These are phyloP conservation scores for Hypoxylon sp. DNA, from an alignment of 2,329 filamentous ascomycete species.

Conservation along the genomic window DNA sequence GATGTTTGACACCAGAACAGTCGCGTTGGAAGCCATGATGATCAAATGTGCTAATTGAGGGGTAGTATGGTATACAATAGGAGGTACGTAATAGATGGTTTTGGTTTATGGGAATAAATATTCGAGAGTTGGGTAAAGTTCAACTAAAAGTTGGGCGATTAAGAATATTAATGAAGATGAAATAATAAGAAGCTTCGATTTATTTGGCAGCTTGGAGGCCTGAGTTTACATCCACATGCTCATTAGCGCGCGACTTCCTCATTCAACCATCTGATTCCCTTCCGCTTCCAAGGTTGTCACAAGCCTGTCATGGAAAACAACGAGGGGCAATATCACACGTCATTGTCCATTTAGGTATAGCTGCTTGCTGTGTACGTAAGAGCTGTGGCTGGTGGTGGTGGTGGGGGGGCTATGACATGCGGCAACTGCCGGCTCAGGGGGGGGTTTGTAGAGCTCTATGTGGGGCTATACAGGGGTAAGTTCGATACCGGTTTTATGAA, in stretches of 20 bases:
- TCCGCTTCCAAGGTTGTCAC: conserved; percentile 14
- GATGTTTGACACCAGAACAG: conserved; percentile 92
- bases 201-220: conserved; percentile 11
- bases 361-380: background rate
- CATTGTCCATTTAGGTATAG: conserved; percentile 31
- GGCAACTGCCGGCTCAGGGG: no score
- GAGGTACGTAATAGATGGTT: no score
- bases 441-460: no score
- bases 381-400: conserved; percentile 1
- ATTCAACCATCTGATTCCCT: conserved; percentile 15
- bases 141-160: no score
- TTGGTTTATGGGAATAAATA: no score
- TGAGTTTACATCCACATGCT: conserved; percentile 5
- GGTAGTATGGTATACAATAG: conserved; percentile 1
- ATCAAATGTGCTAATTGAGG: conserved; percentile 13
- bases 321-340: conserved; percentile 39
- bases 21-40: conserved; percentile 66
- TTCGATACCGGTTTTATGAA: no score
- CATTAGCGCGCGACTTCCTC: conserved; percentile 15
- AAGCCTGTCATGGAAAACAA: conserved; percentile 24
- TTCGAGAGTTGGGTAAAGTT: no score
- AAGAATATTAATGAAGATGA: background rate
- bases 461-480: no score
- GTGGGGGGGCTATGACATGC: no score
- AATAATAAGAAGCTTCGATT: background rate